phyloP scores from a whole-genome alignment of 2,329 filamentous ascomycete species.

The Phoma herbarum region DNA sequence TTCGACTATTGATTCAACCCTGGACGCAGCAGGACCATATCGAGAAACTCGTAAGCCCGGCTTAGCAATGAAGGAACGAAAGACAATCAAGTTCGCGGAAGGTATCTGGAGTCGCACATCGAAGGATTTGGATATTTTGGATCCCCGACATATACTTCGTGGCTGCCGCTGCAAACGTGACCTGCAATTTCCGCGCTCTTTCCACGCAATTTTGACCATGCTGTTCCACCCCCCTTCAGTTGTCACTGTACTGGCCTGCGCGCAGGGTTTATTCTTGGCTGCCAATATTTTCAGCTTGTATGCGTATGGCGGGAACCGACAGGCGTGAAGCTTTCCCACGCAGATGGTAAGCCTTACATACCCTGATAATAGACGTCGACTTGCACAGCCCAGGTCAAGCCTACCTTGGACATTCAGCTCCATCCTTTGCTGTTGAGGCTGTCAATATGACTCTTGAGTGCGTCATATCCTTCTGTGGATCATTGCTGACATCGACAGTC shows the following conservation, averaged over 20 bases:
- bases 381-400: conserved; percentile 37
- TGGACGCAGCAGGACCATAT: background rate
- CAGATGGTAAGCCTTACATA: conserved; percentile 40
- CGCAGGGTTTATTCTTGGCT: background rate
- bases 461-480: background rate
- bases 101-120: background rate
- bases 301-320: background rate
- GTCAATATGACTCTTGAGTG: conserved; percentile 38
- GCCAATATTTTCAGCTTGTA: background rate
- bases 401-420: conserved; percentile 40
- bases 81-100: background rate
- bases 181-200: background rate
- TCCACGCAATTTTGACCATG: background rate
- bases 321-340: conserved; percentile 39
- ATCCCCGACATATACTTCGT: background rate
- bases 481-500: background rate
- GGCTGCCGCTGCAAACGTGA: background rate
- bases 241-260: background rate
- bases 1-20: background rate
- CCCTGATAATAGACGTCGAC: background rate
- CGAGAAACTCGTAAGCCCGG: background rate
- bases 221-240: background rate
- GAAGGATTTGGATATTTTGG: background rate
- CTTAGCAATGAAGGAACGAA: background rate
- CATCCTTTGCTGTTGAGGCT: conserved; percentile 25